Evolutionary conservation across 2,329 filamentous ascomycete genomes (phyloP).

Genomic region (Thielaviopsis ethacetica): DNA sequence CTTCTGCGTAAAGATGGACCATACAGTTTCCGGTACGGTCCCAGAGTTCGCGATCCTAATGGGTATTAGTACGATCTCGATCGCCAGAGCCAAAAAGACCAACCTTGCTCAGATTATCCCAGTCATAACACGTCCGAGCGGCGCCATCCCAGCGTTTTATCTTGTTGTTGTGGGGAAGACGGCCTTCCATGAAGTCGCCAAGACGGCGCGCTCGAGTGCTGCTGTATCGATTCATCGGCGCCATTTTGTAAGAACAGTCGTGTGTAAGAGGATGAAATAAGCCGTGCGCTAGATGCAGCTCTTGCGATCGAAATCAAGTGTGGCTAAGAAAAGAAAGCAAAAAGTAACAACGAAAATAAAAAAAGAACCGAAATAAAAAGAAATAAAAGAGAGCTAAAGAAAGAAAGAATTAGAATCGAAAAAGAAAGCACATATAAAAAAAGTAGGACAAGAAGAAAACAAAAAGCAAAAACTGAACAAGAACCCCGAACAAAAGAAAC

Average conservation of each 20-base stretch:
- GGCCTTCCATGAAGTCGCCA: constrained; percentile 18
- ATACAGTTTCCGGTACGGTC: constrained; percentile 49
- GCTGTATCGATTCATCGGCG: constrained; percentile 1
- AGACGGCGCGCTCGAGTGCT: constrained; percentile 13
- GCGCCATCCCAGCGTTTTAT: constrained; percentile 37
- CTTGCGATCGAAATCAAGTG: neutral
- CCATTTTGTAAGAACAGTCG: neutral
- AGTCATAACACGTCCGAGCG: constrained; percentile 25
- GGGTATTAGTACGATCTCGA: neutral
- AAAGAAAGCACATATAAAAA: neutral
- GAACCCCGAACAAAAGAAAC: constrained; percentile 10
- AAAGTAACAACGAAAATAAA: neutral
- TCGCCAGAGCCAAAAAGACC: neutral
- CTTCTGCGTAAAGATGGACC: constrained; percentile 50
- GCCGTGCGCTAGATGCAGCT: neutral
- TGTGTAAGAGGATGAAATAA: neutral
- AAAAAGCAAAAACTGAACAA: constrained; percentile 1
- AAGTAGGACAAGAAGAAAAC: neutral
- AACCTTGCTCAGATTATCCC: constrained; percentile 33
- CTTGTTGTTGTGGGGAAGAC: constrained; percentile 15
- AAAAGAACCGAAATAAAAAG: neutral
- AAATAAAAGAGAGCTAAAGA: neutral
- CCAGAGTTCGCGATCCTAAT: constrained; percentile 58
- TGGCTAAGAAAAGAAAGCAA: neutral
- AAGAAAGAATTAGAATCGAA: neutral